Conservation (phyloP, 345 rosid genomes). For the Hibiscus trionum region DNA sequence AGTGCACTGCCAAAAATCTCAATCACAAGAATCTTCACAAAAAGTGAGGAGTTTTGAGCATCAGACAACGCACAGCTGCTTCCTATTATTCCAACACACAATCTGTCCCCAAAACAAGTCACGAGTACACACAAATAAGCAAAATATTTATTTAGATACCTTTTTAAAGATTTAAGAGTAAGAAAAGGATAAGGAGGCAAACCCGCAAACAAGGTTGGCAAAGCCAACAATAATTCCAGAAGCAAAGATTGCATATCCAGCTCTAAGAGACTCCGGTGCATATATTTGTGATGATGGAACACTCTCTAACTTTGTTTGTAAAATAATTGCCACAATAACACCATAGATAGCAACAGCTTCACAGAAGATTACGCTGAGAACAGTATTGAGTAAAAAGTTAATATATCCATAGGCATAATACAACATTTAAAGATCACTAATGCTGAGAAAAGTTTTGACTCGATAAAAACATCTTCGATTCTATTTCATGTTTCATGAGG, state of each 20-base stretch:
- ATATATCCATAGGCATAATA: background rate
- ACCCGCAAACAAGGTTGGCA: constrained; percentile 98
- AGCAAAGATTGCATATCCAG: constrained; percentile 97
- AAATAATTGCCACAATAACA: constrained; percentile 88
- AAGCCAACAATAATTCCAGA: constrained; percentile 98
- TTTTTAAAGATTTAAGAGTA: background rate
- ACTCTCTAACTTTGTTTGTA: constrained; percentile 93
- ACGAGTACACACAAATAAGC: background rate
- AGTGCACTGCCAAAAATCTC: constrained; percentile 98
- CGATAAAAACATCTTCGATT: background rate
- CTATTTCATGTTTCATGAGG: background rate
- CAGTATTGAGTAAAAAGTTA: constrained; percentile 1
- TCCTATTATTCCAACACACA: constrained; percentile 96
- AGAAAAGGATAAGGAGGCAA: constrained; percentile 23
- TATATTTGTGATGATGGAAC: constrained; percentile 66
- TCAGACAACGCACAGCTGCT: constrained; percentile 97
- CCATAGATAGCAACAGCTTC: constrained; percentile 99
- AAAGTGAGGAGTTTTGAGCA: constrained; percentile 92
- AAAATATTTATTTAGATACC: background rate
- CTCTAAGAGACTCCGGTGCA: constrained; percentile 90
- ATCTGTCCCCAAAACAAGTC: constrained; percentile 30
- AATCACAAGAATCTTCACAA: constrained; percentile 95
- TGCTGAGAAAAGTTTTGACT: background rate
- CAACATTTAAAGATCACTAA: background rate
- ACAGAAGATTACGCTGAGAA: constrained; percentile 79